Evolutionary conservation across 2,329 filamentous ascomycete species (phyloP).

Genomic region (Calonectria montana): DNA sequence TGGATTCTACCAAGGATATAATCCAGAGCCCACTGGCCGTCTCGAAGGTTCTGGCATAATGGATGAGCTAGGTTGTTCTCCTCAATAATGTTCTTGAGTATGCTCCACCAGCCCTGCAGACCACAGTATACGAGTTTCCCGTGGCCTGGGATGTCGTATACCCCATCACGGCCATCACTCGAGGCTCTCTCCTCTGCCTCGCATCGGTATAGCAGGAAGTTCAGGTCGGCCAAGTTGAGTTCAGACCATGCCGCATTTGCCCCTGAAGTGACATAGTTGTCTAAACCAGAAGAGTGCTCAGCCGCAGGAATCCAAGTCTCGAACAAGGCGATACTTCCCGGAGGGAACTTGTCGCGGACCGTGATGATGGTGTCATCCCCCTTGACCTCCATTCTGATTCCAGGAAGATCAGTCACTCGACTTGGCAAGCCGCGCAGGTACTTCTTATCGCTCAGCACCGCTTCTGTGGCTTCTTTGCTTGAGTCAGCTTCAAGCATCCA

Average conservation of each 20-base stretch:
- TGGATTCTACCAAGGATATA: slow-evolving; percentile 86
- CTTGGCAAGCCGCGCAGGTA: slow-evolving; percentile 87
- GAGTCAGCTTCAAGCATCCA: slow-evolving; percentile 93
- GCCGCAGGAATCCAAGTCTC: slow-evolving; percentile 95
- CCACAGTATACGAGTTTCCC: slow-evolving; percentile 93
- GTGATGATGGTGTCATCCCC: slow-evolving; percentile 82
- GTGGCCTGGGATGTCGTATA: slow-evolving; percentile 86
- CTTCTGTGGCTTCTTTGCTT: slow-evolving; percentile 74
- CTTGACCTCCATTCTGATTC: slow-evolving; percentile 77
- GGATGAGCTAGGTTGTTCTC: slow-evolving; percentile 95
- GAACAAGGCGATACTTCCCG: slow-evolving; percentile 93
- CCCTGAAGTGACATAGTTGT: slow-evolving; percentile 86
- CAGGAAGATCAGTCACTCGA: slow-evolving; percentile 78
- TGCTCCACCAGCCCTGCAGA: slow-evolving; percentile 98
- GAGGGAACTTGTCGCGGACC: slow-evolving; percentile 85
- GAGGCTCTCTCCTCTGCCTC: slow-evolving; percentile 88
- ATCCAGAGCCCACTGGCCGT: slow-evolving; percentile 93
- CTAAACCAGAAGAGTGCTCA: slow-evolving; percentile 85
- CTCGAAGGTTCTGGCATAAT: slow-evolving; percentile 89
- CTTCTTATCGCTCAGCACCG: slow-evolving; percentile 75
- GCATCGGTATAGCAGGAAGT: slow-evolving; percentile 90
- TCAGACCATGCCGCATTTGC: slow-evolving; percentile 82
- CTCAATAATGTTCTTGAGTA: slow-evolving; percentile 84
- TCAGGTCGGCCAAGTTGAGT: slow-evolving; percentile 84
- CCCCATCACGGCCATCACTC: slow-evolving; percentile 84